A percentile compares a stretch with the other conserved stretches of the same genome.
Evolutionary conservation across 2,329 filamentous ascomycete genomes (phyloP).

Genomic region (Huntiella savannae): DNA sequence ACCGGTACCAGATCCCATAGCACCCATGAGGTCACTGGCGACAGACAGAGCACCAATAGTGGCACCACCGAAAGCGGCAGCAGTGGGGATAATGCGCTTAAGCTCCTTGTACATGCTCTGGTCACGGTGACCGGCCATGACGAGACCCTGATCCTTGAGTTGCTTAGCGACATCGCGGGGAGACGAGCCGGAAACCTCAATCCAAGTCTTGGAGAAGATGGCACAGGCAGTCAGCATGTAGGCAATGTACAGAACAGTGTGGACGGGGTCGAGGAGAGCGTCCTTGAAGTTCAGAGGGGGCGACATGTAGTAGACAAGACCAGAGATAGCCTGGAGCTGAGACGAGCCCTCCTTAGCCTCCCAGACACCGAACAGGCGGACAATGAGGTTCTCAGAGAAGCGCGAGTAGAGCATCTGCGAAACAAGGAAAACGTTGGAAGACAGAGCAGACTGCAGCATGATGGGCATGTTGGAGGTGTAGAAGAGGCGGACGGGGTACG

Average conservation of each 20-base stretch:
- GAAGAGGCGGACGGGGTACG: slow-evolving; percentile 96
- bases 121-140: slow-evolving; percentile 98
- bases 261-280: slow-evolving; percentile 87
- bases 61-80: slow-evolving; percentile 92
- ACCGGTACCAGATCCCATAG: slow-evolving; percentile 90
- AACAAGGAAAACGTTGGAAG: slow-evolving; percentile 97
- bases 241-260: slow-evolving; percentile 83
- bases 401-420: slow-evolving; percentile 98
- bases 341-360: slow-evolving; percentile 90
- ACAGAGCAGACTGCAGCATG: slow-evolving; percentile 97
- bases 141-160: slow-evolving; percentile 97
- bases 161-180: slow-evolving; percentile 98
- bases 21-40: slow-evolving; percentile 84
- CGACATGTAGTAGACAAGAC: slow-evolving; percentile 99
- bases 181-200: slow-evolving; percentile 94
- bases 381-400: slow-evolving; percentile 96
- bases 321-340: slow-evolving; percentile 83
- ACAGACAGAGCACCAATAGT: slow-evolving; percentile 97
- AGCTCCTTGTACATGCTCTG: slow-evolving; percentile 99
- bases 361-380: slow-evolving; percentile 95
- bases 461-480: slow-evolving; percentile 99
- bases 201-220: slow-evolving; percentile 99
- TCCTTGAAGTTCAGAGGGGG: slow-evolving; percentile 95
- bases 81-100: slow-evolving; percentile 96
- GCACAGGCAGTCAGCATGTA: slow-evolving; percentile 98